A percentile compares a stretch with the other conserved stretches of the same genome.
Conservation (phyloP, 495 filamentous ascomycete genomes). For the Astrothelium subdiscretum region DNA sequence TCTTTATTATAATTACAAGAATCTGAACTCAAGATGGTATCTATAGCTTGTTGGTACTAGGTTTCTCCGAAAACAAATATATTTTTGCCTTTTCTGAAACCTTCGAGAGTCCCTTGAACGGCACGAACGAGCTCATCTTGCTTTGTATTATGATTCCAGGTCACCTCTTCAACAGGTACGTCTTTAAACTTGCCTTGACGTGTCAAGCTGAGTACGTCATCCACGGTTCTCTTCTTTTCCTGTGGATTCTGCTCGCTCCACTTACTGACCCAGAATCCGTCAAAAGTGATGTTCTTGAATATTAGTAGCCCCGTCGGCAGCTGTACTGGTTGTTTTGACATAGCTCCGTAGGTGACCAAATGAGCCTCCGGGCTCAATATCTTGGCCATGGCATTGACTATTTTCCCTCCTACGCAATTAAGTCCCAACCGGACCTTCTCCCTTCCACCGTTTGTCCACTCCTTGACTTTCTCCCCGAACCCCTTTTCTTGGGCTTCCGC, state of each 20-base stretch:
- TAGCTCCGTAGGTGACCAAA: constrained; percentile 90
- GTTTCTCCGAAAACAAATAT: constrained; percentile 66
- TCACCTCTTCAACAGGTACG: constrained; percentile 62
- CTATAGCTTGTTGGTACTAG: constrained; percentile 12
- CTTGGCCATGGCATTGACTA: constrained; percentile 60
- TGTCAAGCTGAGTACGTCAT: constrained; percentile 66
- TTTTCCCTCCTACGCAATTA: constrained; percentile 92
- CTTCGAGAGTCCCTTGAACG: constrained; percentile 64
- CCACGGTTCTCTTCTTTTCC: constrained; percentile 66
- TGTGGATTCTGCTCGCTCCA: constrained; percentile 71
- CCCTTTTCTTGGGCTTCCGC: constrained; percentile 54
- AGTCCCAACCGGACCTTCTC: constrained; percentile 64
- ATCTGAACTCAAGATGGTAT: neutral
- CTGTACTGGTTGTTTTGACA: constrained; percentile 72
- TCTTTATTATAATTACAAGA: neutral
- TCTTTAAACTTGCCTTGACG: constrained; percentile 69
- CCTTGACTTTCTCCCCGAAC: constrained; percentile 52
- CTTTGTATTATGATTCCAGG: constrained; percentile 71
- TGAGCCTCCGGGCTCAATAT: constrained; percentile 49
- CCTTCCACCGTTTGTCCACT: constrained; percentile 55
- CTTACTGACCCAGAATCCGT: constrained; percentile 87
- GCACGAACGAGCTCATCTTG: constrained; percentile 43
- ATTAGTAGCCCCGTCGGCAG: constrained; percentile 73
- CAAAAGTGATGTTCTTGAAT: constrained; percentile 76
- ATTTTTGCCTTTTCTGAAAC: constrained; percentile 76